Evolutionary conservation across 2,329 filamentous ascomycete species (phyloP).

Genomic region (Trichoderma asperellum): DNA sequence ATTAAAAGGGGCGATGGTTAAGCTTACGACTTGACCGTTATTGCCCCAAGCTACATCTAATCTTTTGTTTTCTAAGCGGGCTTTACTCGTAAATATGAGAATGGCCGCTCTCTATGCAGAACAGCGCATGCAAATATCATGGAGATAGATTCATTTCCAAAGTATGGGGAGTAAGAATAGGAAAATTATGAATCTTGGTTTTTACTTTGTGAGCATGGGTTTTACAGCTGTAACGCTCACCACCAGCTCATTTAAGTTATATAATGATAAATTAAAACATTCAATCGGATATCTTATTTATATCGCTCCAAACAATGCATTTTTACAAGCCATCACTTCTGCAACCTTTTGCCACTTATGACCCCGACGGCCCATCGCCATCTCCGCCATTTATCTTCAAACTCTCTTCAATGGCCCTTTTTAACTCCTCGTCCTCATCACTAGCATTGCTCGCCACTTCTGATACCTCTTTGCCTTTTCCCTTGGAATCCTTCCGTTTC

Average conservation of each 20-base stretch:
- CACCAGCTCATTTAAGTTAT: background rate
- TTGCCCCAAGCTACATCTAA: background rate
- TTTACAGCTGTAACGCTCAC: background rate
- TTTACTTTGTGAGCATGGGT: background rate
- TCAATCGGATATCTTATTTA: background rate
- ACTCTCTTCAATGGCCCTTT: conserved; percentile 59
- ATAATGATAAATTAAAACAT: background rate
- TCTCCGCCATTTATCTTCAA: conserved; percentile 47
- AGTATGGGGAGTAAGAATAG: too few species aligned
- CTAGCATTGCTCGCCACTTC: conserved; percentile 43
- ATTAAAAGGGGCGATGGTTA: background rate
- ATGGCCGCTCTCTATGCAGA: background rate
- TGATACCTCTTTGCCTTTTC: conserved; percentile 39
- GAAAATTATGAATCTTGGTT: background rate
- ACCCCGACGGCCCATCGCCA: conserved; percentile 35
- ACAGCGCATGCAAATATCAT: background rate
- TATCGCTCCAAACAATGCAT: background rate
- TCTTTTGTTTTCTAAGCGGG: background rate
- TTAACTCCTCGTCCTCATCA: conserved; percentile 60
- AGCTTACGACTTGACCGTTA: background rate
- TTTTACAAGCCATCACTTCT: background rate
- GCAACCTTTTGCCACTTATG: background rate
- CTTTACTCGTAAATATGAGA: background rate
- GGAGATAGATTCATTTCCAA: background rate
- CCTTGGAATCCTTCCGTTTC: conserved; percentile 38